Percentiles rank a stretch among this genome's conserved stretches.
These are phyloP conservation scores for Ligustrum vulgare DNA, from an alignment of 257 asterid genomes.

Conservation along the genomic window DNA sequence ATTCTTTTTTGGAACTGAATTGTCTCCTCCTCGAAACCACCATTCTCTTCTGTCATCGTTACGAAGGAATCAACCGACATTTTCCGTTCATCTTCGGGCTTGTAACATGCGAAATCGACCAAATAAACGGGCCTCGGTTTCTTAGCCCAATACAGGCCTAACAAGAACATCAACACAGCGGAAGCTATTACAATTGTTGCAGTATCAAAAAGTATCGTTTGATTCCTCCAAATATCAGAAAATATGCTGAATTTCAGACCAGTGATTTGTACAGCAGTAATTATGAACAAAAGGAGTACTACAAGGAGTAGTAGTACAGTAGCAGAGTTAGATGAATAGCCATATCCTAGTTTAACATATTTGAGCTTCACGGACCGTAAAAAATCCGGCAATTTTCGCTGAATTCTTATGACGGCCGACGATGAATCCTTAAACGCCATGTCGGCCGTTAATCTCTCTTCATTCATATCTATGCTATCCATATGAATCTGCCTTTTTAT, in stretches of 20 bases:
- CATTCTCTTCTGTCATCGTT: slow-evolving; percentile 40
- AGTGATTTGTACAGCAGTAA: slow-evolving; percentile 35
- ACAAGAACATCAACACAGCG: slow-evolving; percentile 28
- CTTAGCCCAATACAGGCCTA: slow-evolving; percentile 58
- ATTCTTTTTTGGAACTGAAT: slow-evolving; percentile 47
- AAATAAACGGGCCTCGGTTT: slow-evolving; percentile 41
- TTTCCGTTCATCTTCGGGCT: slow-evolving; percentile 42
- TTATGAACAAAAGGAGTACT: slow-evolving; percentile 33
- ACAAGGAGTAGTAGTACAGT: slow-evolving; percentile 31
- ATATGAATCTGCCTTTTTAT: neutral
- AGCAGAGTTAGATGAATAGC: slow-evolving; percentile 62
- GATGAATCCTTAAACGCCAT: slow-evolving; percentile 51
- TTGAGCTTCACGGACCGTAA: slow-evolving; percentile 58
- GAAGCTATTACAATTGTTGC: slow-evolving; percentile 38
- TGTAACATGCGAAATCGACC: slow-evolving; percentile 61
- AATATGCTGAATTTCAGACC: slow-evolving; percentile 34
- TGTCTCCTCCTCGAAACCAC: slow-evolving; percentile 37
- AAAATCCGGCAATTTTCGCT: slow-evolving; percentile 46
- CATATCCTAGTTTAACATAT: slow-evolving; percentile 69
- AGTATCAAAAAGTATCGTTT: slow-evolving; percentile 35
- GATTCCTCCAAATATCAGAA: slow-evolving; percentile 33
- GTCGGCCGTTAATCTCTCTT: slow-evolving; percentile 49
- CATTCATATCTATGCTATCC: slow-evolving; percentile 41
- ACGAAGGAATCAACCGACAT: slow-evolving; percentile 41
- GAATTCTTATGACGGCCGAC: slow-evolving; percentile 43